Base-by-base conservation (phyloP, 371 early-diverging fungal genomes). In the Rhizopus stolonifer region DNA sequence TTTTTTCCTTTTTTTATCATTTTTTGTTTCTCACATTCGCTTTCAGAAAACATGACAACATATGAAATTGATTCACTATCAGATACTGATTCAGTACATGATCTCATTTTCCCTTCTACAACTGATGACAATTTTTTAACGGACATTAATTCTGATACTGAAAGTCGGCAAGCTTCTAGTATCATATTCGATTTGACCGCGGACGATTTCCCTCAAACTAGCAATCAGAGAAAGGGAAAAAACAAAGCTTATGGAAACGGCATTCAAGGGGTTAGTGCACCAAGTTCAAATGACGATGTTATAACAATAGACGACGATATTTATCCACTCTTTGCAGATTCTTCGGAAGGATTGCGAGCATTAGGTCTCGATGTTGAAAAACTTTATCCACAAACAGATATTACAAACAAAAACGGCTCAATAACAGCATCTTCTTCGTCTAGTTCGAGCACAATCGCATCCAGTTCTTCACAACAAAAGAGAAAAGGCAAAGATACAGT, bases 331-430 rank as follows among this genome's bases (percentile, higher is more conserved):
- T 55, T 59, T 33, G 46, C 52, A 11, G 64, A 64, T 39, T 56
- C 59, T 33, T 50, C 64, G 24, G 48, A 52, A 6, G 56, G 45
- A 40, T 42, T 59, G 1, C 38, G 19, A 5, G 39, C 17, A 29
- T 26, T 65, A 11, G 66, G 66, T 15, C 54, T 65, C 23, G 54
- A 65, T 29, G 14, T 58, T 14, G 62, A 61, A 7, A 58, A 53
- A 15, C 54, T 65, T 4, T 24, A 25, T 4, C 31, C 51, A 14
- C 61, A 65, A 32, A 46, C 23, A 8, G n/a, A 51, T 8, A 10
- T 19, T 24, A n/a, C 18, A 1, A 21, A 6, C 10, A 29, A 10
- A 29, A 29, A n/a, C n/a, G n/a, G n/a, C n/a, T n/a, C n/a, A n/a
- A n/a, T n/a, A n/a, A n/a, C n/a, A n/a, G n/a, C n/a, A n/a, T n/a